phyloP scores from a whole-genome alignment of 208 protist genomes.

The Acanthamoeba lenticulata region DNA sequence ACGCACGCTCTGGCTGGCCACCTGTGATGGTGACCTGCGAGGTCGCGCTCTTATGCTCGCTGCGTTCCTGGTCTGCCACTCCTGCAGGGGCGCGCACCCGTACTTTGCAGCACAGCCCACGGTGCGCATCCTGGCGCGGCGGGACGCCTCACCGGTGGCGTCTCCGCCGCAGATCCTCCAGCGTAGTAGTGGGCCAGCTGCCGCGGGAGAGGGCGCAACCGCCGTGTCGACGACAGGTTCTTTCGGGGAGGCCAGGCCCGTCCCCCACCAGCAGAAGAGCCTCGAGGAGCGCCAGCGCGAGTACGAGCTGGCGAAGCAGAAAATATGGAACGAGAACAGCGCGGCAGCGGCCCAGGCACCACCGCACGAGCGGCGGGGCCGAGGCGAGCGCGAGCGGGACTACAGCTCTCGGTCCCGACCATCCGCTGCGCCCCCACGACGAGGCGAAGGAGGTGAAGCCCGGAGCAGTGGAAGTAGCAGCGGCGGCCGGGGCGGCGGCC shows the following conservation, averaged over 20 bases:
- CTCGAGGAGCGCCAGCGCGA: neutral
- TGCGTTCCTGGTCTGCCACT: too few relatives aligned
- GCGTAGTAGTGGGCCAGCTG: neutral
- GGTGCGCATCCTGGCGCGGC: conserved; percentile 20
- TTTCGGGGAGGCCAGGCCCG: too few relatives aligned
- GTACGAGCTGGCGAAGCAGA: neutral
- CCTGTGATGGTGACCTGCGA: too few relatives aligned
- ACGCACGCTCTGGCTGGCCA: too few relatives aligned
- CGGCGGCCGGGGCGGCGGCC: too few relatives aligned
- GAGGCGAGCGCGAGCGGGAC: neutral
- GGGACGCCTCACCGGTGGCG: neutral
- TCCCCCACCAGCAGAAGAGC: conserved; percentile 38
- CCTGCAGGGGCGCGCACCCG: neutral
- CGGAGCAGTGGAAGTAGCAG: too few relatives aligned
- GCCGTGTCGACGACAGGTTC: neutral
- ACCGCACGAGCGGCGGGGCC: neutral
- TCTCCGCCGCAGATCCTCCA: neutral
- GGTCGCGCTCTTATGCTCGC: too few relatives aligned
- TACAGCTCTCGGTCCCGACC: neutral
- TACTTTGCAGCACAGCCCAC: conserved; percentile 31
- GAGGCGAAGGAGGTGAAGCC: too few relatives aligned
- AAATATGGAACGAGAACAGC: neutral
- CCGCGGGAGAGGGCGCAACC: neutral
- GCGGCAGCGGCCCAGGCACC: neutral
- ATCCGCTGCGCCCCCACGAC: too few relatives aligned